phyloP scores from a whole-genome alignment of 1,284 basidiomycete genomes.

The Boletus sp. region DNA sequence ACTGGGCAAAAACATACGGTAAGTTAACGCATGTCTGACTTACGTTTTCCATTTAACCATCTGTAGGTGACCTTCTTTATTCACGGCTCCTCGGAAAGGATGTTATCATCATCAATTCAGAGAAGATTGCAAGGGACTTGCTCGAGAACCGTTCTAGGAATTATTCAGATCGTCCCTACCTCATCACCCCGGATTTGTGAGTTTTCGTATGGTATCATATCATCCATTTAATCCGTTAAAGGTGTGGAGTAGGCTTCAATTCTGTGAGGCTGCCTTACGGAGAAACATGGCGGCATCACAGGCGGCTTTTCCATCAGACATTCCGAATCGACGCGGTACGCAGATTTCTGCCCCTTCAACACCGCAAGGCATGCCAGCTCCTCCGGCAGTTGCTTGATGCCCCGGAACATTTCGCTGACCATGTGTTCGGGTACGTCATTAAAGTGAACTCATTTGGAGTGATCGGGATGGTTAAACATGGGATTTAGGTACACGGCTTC shows the following conservation, averaged over 20 bases:
- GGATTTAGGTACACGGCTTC: constrained; percentile 1
- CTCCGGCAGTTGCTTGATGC: neutral
- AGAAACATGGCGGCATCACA: constrained; percentile 2
- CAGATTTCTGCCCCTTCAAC: neutral
- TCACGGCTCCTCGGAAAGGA: constrained; percentile 7
- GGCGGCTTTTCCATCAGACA: constrained; percentile 4
- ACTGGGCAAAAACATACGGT: constrained; percentile 8
- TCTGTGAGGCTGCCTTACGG: constrained; percentile 2
- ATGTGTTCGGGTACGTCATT: constrained; percentile 4
- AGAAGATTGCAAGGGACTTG: constrained; percentile 4
- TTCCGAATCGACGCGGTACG: neutral
- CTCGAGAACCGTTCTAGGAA: constrained; percentile 5
- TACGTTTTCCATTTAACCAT: neutral
- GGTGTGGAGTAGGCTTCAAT: constrained; percentile 3
- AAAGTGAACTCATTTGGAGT: neutral
- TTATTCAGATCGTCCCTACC: constrained; percentile 5
- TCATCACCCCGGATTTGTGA: constrained; percentile 7
- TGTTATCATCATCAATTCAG: too few species aligned
- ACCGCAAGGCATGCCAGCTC: constrained; percentile 1
- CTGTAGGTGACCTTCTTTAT: constrained; percentile 3
- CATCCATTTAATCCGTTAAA: neutral
- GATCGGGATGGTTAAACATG: neutral
- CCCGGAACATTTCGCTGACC: neutral
- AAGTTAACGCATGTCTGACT: neutral
- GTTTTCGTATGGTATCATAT: neutral